A percentile compares a stretch with the other conserved stretches of the same genome.
Conservation (phyloP, 2,329 filamentous ascomycete genomes). For the Bisporella sp. region DNA sequence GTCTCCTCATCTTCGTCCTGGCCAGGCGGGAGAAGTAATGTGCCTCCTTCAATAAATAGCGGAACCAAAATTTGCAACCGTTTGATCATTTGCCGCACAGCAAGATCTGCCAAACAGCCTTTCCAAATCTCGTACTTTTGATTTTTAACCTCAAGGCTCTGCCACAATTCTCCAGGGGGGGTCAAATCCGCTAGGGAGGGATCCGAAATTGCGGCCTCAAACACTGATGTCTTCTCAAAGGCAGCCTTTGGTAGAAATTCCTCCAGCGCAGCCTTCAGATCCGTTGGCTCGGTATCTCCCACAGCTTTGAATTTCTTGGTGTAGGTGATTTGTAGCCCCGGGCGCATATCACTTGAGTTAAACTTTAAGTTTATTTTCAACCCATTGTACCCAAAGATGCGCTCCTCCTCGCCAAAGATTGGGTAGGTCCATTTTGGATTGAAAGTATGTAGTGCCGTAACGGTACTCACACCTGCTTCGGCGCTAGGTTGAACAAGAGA, state of each 20-base stretch:
- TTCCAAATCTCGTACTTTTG: conserved; percentile 79
- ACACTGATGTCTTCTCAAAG: conserved; percentile 55
- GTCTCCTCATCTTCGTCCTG: conserved; percentile 66
- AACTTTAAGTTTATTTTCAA: conserved; percentile 68
- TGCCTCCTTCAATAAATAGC: conserved; percentile 91
- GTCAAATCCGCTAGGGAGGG: conserved; percentile 42
- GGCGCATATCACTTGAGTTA: conserved; percentile 66
- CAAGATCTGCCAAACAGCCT: conserved; percentile 63
- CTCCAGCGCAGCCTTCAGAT: conserved; percentile 51
- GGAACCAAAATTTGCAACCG: conserved; percentile 79
- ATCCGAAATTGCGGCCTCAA: conserved; percentile 48
- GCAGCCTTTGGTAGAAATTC: conserved; percentile 63
- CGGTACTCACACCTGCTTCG: conserved; percentile 26
- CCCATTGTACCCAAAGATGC: conserved; percentile 82
- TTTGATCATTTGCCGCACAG: conserved; percentile 63
- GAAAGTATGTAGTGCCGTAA: conserved; percentile 61
- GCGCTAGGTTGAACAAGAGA: conserved; percentile 47
- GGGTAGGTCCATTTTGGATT: conserved; percentile 83
- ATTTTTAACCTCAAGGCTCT: conserved; percentile 53
- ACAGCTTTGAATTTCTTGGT: conserved; percentile 63
- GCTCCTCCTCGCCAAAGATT: conserved; percentile 89
- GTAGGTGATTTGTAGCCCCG: conserved; percentile 65
- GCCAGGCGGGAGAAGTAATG: conserved; percentile 61
- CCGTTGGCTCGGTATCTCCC: conserved; percentile 60
- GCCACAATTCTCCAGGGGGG: conserved; percentile 69